Conservation (phyloP, 352 stramenopile species). For the Pythium brachiatum region DNA sequence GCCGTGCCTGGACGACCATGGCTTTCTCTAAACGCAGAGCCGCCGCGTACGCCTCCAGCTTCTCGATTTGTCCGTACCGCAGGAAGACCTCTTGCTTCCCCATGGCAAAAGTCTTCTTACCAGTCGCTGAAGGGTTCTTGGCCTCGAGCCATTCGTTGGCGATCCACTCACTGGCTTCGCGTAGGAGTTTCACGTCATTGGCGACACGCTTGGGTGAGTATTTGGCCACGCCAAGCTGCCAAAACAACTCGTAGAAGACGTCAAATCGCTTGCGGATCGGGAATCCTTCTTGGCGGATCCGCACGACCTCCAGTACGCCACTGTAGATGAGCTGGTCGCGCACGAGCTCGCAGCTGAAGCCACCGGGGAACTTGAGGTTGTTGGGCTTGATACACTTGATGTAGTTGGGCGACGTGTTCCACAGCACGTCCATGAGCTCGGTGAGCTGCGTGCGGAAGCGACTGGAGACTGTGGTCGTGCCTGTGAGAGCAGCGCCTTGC, state of each 20-base stretch:
- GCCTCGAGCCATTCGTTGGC: conserved; percentile 44
- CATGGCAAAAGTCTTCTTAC: conserved; percentile 55
- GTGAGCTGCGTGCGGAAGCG: conserved; percentile 74
- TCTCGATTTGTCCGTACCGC: conserved; percentile 74
- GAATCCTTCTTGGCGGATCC: conserved; percentile 90
- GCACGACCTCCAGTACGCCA: conserved; percentile 91
- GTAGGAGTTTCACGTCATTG: conserved; percentile 24
- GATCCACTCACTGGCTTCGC: conserved; percentile 48
- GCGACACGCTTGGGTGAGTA: conserved; percentile 25
- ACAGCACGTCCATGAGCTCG: conserved; percentile 82
- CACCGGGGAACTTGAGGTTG: conserved; percentile 88
- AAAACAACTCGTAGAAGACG: conserved; percentile 74
- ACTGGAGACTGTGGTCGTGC: conserved; percentile 65
- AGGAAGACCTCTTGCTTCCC: conserved; percentile 73
- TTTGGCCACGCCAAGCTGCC: conserved; percentile 40
- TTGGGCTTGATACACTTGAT: conserved; percentile 96
- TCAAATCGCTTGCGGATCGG: conserved; percentile 81
- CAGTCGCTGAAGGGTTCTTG: conserved; percentile 5
- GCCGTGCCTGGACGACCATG: conserved; percentile 49
- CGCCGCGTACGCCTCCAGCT: conserved; percentile 50
- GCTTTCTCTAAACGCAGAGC: conserved; percentile 44
- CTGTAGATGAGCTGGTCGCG: conserved; percentile 91
- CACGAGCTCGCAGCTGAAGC: conserved; percentile 87
- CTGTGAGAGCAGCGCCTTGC: conserved; percentile 35
- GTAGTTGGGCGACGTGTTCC: conserved; percentile 89